A percentile compares a stretch with the other conserved stretches of the same genome.
These are phyloP conservation scores for Stygiomarasmius scandens DNA, from an alignment of 1,284 basidiomycete species.

Conservation along the genomic window DNA sequence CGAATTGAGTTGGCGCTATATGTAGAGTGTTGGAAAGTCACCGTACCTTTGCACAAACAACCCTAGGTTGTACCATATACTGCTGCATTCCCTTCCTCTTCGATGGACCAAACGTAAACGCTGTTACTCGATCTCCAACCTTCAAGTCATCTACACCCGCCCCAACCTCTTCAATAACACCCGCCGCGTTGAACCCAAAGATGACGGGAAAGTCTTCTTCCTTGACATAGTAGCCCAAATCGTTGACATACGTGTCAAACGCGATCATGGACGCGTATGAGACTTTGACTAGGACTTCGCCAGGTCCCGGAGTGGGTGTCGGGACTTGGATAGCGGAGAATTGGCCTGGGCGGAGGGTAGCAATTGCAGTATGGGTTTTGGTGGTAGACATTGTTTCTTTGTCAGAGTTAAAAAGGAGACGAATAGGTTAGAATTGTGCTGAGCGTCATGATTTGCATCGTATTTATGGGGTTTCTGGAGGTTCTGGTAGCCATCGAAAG, in stretches of 20 bases:
- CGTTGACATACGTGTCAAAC: slow-evolving; percentile 44
- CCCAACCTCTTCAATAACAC: slow-evolving; percentile 43
- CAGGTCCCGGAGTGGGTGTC: slow-evolving; percentile 40
- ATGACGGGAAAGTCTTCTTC: slow-evolving; percentile 37
- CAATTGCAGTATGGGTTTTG: slow-evolving; percentile 41
- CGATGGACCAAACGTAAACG: slow-evolving; percentile 32
- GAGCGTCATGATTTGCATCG: no score
- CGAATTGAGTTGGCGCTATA: not conserved
- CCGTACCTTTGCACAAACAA: slow-evolving; percentile 45
- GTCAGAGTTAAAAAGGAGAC: no score
- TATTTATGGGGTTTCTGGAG: no score
- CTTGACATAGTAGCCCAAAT: slow-evolving; percentile 31
- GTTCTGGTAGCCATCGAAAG: no score
- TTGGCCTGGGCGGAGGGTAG: slow-evolving; percentile 37
- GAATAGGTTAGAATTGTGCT: no score
- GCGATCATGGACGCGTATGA: slow-evolving; percentile 45
- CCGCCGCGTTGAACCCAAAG: slow-evolving; percentile 44
- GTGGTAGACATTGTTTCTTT: no score
- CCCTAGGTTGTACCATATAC: slow-evolving; percentile 38
- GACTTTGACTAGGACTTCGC: slow-evolving; percentile 49
- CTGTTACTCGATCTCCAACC: slow-evolving; percentile 42
- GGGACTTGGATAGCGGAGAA: slow-evolving; percentile 42
- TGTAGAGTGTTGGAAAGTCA: not conserved
- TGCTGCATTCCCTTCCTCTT: slow-evolving; percentile 45
- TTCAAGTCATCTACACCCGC: slow-evolving; percentile 39